Conservation (phyloP, 1,284 basidiomycete genomes). For the Peniophora sp. region DNA sequence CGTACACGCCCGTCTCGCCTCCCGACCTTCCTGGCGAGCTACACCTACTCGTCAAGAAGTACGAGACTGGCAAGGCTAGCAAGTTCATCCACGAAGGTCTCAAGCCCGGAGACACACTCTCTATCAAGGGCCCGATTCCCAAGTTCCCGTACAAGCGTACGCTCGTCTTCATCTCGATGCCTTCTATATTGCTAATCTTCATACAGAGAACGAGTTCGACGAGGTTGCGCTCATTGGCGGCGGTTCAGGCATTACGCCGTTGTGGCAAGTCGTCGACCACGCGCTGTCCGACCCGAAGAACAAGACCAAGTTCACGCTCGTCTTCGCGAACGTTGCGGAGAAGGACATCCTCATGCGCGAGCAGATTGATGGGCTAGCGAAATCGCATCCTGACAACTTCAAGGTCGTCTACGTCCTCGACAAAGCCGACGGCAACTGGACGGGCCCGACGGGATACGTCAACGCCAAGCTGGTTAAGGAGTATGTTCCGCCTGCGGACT, state of each 20-base stretch:
- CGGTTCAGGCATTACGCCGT: conserved; percentile 76
- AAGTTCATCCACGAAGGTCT: conserved; percentile 59
- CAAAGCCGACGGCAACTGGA: conserved; percentile 41
- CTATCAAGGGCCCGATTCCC: conserved; percentile 84
- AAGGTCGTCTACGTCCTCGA: conserved; percentile 86
- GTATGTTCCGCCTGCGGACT: conserved; percentile 60
- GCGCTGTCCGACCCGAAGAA: conserved; percentile 68
- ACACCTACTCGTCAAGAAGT: conserved; percentile 82
- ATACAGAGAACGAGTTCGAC: conserved; percentile 74
- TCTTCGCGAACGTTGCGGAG: conserved; percentile 90
- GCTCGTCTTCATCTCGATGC: conserved; percentile 5
- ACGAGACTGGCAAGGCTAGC: conserved; percentile 74
- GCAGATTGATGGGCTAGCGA: conserved; percentile 71
- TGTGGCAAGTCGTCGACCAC: conserved; percentile 72
- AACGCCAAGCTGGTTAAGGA: conserved; percentile 65
- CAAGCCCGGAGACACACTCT: conserved; percentile 76
- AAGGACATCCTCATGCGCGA: conserved; percentile 85
- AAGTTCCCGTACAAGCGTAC: conserved; percentile 79
- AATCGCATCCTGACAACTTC: conserved; percentile 64
- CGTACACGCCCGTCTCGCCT: conserved; percentile 80
- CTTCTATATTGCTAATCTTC: conserved; percentile 3
- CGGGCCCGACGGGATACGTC: conserved; percentile 65
- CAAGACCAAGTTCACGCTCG: conserved; percentile 91
- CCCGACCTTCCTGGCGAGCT: conserved; percentile 71
- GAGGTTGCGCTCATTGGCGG: conserved; percentile 87